These are phyloP conservation scores for Haberlea rhodopensis DNA, from an alignment of 257 asterid species.

Conservation along the genomic window DNA sequence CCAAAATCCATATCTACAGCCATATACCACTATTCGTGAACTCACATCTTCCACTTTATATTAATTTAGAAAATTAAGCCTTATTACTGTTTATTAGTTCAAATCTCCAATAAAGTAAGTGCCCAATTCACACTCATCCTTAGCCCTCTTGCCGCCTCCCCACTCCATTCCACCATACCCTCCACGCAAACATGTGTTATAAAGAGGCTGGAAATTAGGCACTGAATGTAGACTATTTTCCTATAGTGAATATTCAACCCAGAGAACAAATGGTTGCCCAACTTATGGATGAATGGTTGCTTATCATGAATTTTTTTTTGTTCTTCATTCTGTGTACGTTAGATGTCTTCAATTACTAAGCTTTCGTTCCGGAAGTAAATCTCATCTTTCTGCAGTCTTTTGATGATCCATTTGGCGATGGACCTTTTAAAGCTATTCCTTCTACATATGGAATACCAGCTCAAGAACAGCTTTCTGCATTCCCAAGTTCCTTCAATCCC, in stretches of 20 bases:
- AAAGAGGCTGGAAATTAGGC: background rate
- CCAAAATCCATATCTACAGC: no score
- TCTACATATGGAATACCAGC: conserved; percentile 37
- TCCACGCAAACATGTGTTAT: no score
- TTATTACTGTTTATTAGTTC: no score
- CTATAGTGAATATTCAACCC: background rate
- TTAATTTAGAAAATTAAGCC: no score
- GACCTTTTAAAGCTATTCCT: conserved; percentile 79
- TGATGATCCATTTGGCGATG: conserved; percentile 96
- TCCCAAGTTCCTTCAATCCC: conserved; percentile 40
- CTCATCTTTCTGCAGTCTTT: conserved; percentile 54
- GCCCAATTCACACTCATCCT: background rate
- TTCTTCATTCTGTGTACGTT: conserved; percentile 1
- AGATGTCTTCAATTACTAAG: conserved; percentile 7
- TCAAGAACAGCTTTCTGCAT: conserved; percentile 37
- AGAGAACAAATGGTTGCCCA: conserved; percentile 3
- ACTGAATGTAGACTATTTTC: background rate
- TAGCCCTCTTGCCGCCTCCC: background rate
- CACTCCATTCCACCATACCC: background rate
- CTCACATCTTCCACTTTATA: no score
- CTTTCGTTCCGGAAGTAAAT: background rate
- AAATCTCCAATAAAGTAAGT: no score
- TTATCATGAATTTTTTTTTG: background rate
- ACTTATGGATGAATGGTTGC: background rate
- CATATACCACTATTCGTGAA: background rate